Conservation (phyloP, 2,329 filamentous ascomycete species). For the Hypoxylon sp. region DNA sequence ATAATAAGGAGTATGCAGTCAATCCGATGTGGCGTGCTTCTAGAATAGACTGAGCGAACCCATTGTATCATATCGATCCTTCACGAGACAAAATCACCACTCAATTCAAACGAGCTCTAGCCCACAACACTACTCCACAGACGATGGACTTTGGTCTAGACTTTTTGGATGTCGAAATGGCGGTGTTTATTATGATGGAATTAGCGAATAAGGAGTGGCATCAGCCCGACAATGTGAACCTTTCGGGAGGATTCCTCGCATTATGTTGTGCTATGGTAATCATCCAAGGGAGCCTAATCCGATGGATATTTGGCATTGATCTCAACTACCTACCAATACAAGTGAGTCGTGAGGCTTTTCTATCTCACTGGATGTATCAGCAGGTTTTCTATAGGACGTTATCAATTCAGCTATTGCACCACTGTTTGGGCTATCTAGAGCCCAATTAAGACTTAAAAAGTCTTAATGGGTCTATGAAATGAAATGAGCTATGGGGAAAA, state of each 20-base stretch:
- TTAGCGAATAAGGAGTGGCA: neutral
- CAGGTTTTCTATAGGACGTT: neutral
- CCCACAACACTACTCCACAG: conserved; percentile 4
- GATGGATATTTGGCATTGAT: neutral
- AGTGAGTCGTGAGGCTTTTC: neutral
- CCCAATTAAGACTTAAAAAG: conserved; percentile 30
- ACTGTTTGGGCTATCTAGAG: conserved; percentile 23
- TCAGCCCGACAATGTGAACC: conserved; percentile 4
- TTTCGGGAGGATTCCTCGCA: neutral
- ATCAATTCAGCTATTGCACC: conserved; percentile 23
- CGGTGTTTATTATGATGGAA: neutral
- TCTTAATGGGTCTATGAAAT: conserved; percentile 29
- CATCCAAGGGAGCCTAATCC: neutral
- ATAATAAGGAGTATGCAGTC: neutral
- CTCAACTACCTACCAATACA: neutral
- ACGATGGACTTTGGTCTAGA: neutral
- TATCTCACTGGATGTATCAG: neutral
- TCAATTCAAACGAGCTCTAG: conserved; percentile 16
- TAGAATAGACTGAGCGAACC: conserved; percentile 13
- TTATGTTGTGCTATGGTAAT: conserved; percentile 7
- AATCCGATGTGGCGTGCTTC: conserved; percentile 5
- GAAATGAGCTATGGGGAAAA: conserved; percentile 34
- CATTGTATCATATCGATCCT: conserved; percentile 19
- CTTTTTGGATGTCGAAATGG: neutral
- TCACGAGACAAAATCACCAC: conserved; percentile 27